These are phyloP conservation scores for Cladosporium sp. DNA, from an alignment of 2,329 filamentous ascomycete genomes.

Conservation along the genomic window DNA sequence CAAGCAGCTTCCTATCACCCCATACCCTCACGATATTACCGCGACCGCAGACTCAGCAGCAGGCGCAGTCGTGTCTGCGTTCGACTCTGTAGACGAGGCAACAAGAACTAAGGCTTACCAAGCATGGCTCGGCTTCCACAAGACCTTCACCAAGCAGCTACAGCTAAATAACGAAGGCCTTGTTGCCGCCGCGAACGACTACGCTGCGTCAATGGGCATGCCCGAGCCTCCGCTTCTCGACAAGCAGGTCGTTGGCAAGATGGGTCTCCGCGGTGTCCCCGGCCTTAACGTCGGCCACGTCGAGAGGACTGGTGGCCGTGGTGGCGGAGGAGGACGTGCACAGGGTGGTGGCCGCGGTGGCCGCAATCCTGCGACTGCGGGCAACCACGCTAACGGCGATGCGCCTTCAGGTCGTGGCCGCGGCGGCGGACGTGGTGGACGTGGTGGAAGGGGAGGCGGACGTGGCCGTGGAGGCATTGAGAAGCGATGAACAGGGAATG, in stretches of 20 bases:
- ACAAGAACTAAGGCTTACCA: conserved; percentile 50
- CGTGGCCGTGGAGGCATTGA: conserved; percentile 23
- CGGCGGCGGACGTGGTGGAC: conserved; percentile 18
- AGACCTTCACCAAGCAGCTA: conserved; percentile 48
- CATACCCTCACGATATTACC: conserved; percentile 50
- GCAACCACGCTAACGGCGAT: conserved; percentile 10
- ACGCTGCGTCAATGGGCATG: conserved; percentile 47
- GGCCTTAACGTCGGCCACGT: conserved; percentile 41
- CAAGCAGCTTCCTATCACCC: conserved; percentile 53
- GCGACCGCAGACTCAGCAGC: conserved; percentile 31
- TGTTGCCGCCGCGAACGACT: conserved; percentile 48
- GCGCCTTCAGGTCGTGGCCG: conserved; percentile 13
- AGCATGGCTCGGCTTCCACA: conserved; percentile 52
- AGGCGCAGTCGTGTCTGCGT: conserved; percentile 33
- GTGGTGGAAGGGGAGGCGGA: conserved; percentile 22
- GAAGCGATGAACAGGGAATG: not conserved
- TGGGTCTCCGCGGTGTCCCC: conserved; percentile 50
- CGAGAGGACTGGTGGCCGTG: conserved; percentile 15
- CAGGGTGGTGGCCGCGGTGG: not conserved
- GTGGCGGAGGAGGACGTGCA: conserved; percentile 17
- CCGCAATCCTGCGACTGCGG: not conserved
- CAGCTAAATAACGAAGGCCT: conserved; percentile 43
- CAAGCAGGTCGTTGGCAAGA: conserved; percentile 49
- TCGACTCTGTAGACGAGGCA: conserved; percentile 43
- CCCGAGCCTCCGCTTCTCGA: conserved; percentile 50